Evolutionary conservation across 2,329 filamentous ascomycete species (phyloP), one percentile per base, ranked within the genome.

Genomic region (Alternaria angustiovoidea): DNA sequence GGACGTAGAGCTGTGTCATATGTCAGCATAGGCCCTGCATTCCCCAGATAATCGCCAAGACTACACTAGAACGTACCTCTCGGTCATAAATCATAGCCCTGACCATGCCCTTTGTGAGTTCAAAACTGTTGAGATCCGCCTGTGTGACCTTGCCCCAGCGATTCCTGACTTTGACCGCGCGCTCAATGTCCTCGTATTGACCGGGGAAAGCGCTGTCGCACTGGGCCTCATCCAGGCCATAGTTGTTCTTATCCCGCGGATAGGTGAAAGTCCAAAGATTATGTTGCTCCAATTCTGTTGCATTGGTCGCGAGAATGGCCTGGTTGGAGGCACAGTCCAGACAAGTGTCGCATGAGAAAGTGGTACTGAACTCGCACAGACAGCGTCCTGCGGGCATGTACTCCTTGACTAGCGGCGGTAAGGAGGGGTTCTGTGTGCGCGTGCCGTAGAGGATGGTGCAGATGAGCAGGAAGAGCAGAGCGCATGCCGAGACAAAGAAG

Each of bases 361-460:
- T 69, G 22, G 74, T 72, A 60, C 72, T 75, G 61, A 70, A 75
- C 47, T 73, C 66, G 68, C 73, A 76, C 51, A 71, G 63, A 53
- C 74, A 76, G 56, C 73, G 71, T 44, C 74, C 74, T 5, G 73
- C 74, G 42, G 74, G 74, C 42, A 76, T 64, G 39, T 74, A 68
- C 47, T 71, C 72, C 59, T 73, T 67, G 49, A 76, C 72, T 28
- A 74, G 63, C 11, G 68, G 63, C n/a, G 74, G 74, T 12, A 76
- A 61, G 4, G 59, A 63, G 18, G 69, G 71, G 51, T 65, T 67
- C 61, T 75, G 70, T 42, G 70, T 71, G 57, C 73, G 74, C 14
- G 73, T 76, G 64, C 73, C 74, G 57, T 75, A 76, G 11, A 76
- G 58, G 44, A 76, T 75, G 51, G 70, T 69, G 66, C 70, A 75